Base-by-base conservation (phyloP, 345 rosid genomes). In the Citrus maxima region DNA sequence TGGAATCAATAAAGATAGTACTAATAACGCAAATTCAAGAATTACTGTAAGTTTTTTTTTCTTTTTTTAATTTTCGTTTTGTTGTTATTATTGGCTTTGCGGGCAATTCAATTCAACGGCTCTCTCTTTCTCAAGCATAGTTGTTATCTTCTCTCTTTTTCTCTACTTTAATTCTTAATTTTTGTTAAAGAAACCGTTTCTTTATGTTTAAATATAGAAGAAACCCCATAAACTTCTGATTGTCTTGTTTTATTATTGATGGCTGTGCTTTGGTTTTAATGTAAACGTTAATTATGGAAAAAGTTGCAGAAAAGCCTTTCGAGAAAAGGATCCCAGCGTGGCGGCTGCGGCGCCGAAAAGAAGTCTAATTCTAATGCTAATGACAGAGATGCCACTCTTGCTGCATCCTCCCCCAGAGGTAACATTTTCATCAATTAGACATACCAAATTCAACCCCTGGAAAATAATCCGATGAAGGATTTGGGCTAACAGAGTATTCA, bases 231-330 rank as follows among this genome's bases (percentile, higher is more conserved):
- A 34, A 6, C 3, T 22, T 8, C 18, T 34, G 65, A 10, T 60
- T 60, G 12, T 28, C 30, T 67, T 67, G 27, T n/a, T 67, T 12
- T 14, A 19, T 18, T 28, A 21, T 28, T 49, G 27, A 51, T 0
- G 61, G 58, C 58, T 18, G 22, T 56, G 59, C 66, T 59, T 84
- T 66, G 34, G 2, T 2, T 27, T n/a, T 32, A 32, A 76, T 38
- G n/a, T 8, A 49, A 27, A 7, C 49, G 64, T 32, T 61, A 34
- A n/a, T 59, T 5, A 32, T 38, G 37, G 51, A 37, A 73, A 76
- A 85, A 88, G 88, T 80, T 92, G 89, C 95, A 93, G 93, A 90
- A 89, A 86, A 88, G 79, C 81, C 86, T 89, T 67, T 91, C 98
- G 64, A 87, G 92, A 78, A 95, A 93, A 85, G 95, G 94, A 84